Conservation (phyloP, 2,329 filamentous ascomycete genomes). For the Saccharata proteae region DNA sequence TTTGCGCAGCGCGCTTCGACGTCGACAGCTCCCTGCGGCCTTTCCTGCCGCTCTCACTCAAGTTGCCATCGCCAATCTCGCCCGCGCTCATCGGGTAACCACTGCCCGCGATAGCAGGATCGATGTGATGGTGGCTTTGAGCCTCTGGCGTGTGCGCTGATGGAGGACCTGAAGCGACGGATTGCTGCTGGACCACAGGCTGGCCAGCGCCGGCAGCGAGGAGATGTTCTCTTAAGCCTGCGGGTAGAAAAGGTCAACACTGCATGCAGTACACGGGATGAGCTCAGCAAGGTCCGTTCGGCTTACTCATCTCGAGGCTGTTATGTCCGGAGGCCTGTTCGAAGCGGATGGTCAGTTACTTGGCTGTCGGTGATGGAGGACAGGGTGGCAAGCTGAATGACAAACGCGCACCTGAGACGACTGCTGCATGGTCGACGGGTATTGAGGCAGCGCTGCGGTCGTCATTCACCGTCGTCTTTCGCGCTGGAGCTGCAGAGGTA, state of each 20-base stretch:
- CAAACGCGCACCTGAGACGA: slow-evolving; percentile 6
- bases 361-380: background rate
- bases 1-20: slow-evolving; percentile 92
- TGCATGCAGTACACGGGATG: background rate
- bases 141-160: slow-evolving; percentile 26
- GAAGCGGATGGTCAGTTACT: background rate
- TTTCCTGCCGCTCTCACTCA: slow-evolving; percentile 46
- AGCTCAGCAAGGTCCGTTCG: slow-evolving; percentile 6
- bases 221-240: slow-evolving; percentile 52
- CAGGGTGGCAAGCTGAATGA: background rate
- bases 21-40: slow-evolving; percentile 86
- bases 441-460: slow-evolving; percentile 7
- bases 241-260: background rate
- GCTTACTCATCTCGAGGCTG: slow-evolving; percentile 10
- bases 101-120: slow-evolving; percentile 43
- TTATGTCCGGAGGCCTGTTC: slow-evolving; percentile 5
- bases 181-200: slow-evolving; percentile 22
- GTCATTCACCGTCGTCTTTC: slow-evolving; percentile 9
- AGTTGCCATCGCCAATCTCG: slow-evolving; percentile 33
- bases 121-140: slow-evolving; percentile 42
- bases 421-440: slow-evolving; percentile 7
- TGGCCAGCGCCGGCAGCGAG: slow-evolving; percentile 40
- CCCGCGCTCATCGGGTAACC: slow-evolving; percentile 36
- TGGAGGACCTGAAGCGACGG: slow-evolving; percentile 19
- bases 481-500: slow-evolving; percentile 2